phyloP scores from a whole-genome alignment of 148 eudicot genomes.

The Camellia granthamiana region DNA sequence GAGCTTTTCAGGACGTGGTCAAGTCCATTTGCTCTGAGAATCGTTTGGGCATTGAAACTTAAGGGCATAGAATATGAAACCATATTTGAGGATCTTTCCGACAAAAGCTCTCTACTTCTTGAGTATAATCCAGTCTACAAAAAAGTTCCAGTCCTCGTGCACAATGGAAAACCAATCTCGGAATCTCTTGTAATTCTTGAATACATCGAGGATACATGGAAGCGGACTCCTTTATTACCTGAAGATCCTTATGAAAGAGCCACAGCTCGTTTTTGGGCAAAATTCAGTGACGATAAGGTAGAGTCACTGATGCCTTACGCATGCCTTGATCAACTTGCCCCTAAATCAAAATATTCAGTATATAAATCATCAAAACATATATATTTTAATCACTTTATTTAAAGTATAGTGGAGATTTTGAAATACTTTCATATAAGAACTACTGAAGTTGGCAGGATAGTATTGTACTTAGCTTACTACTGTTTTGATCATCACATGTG shows the following conservation, averaged over 20 bases:
- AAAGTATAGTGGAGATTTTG: not conserved
- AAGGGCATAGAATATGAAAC: slow-evolving; percentile 39
- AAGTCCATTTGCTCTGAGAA: slow-evolving; percentile 32
- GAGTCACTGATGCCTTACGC: not conserved
- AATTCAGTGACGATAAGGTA: slow-evolving; percentile 40
- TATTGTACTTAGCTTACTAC: not conserved
- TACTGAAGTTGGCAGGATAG: not conserved
- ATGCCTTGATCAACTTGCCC: not conserved
- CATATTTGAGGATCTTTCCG: slow-evolving; percentile 29
- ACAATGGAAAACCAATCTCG: slow-evolving; percentile 30
- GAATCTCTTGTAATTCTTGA: slow-evolving; percentile 38
- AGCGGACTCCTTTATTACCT: slow-evolving; percentile 29
- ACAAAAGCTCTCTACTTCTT: slow-evolving; percentile 32
- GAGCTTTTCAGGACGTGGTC: slow-evolving; percentile 51
- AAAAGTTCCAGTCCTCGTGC: slow-evolving; percentile 38
- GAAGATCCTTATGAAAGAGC: slow-evolving; percentile 39
- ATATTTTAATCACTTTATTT: not conserved
- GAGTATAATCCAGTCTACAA: slow-evolving; percentile 33
- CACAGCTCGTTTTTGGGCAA: slow-evolving; percentile 40
- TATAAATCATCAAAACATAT: not conserved
- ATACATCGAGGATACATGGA: slow-evolving; percentile 33
- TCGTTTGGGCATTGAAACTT: slow-evolving; percentile 36
- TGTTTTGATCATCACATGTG: not conserved
- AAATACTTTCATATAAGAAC: not conserved
- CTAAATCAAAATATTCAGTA: not conserved